A percentile compares a stretch with the other conserved stretches of the same genome.
Evolutionary conservation across 495 filamentous ascomycete genomes (phyloP).

Genomic region (Cercophora samala): DNA sequence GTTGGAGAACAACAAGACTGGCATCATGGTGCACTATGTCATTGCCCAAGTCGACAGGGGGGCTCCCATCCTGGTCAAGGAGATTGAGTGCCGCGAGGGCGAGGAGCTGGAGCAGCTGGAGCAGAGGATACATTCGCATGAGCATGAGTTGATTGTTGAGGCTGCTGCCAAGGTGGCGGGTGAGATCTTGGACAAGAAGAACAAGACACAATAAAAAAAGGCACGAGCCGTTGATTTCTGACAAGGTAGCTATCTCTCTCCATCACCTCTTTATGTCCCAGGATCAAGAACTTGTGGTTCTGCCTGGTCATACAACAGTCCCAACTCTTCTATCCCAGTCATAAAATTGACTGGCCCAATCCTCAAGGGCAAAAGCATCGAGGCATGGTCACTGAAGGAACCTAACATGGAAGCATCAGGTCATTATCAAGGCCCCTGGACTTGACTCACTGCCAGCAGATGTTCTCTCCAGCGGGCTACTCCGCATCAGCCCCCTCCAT

Average conservation of each 20-base stretch:
- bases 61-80: constrained; percentile 64
- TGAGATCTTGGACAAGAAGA: constrained; percentile 32
- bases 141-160: constrained; percentile 68
- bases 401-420: no score
- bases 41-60: constrained; percentile 83
- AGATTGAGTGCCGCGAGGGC: constrained; percentile 66
- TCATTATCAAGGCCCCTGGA: no score
- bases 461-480: no score
- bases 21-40: constrained; percentile 92
- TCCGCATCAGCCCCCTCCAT: no score
- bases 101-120: constrained; percentile 65
- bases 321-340: no score
- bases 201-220: constrained; percentile 23
- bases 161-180: constrained; percentile 56
- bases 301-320: no score
- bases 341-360: no score
- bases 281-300: no score
- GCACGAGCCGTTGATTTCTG: background rate
- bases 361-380: no score
- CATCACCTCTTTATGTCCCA: background rate
- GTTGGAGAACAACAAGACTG: constrained; percentile 60
- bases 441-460: no score
- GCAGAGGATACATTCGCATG: constrained; percentile 64
- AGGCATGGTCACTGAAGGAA: no score
- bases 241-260: background rate